These are phyloP conservation scores for Monosporascus sp. DNA, from an alignment of 2,329 filamentous ascomycete genomes.

Conservation along the genomic window DNA sequence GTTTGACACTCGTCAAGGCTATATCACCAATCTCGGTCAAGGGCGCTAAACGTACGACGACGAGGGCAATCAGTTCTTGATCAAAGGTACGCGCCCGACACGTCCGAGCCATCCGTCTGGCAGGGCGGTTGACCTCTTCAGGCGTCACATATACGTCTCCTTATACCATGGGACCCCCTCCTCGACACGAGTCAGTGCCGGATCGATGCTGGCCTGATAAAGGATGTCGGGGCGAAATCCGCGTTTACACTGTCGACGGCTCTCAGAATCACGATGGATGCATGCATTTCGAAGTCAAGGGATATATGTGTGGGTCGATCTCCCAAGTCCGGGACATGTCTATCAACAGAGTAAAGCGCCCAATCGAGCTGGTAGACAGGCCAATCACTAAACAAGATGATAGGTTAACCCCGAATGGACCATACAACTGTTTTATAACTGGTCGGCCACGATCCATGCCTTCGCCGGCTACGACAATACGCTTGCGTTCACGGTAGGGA, in stretches of 20 bases:
- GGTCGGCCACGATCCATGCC: conserved; percentile 56
- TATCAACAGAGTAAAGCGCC: conserved; percentile 36
- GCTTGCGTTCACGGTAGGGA: conserved; percentile 9
- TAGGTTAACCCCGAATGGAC: conserved; percentile 43
- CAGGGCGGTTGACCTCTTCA: neutral
- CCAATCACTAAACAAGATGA: neutral
- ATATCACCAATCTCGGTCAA: conserved; percentile 1
- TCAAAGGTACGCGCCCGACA: neutral
- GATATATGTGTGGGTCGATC: conserved; percentile 60
- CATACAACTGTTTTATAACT: conserved; percentile 54
- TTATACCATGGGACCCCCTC: neutral
- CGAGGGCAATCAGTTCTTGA: neutral
- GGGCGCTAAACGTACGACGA: conserved; percentile 1
- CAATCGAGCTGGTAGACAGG: neutral
- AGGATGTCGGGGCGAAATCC: conserved; percentile 43
- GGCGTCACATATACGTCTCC: neutral
- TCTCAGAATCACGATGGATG: conserved; percentile 55
- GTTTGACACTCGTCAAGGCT: neutral
- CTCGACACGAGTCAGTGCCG: conserved; percentile 2
- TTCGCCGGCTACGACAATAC: conserved; percentile 62
- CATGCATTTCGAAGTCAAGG: conserved; percentile 60
- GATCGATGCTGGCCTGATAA: conserved; percentile 5
- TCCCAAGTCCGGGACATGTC: conserved; percentile 47
- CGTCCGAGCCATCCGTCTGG: neutral
- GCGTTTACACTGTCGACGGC: conserved; percentile 59